phyloP scores from a whole-genome alignment of 306 rosid species.

The Inga oerstediana region DNA sequence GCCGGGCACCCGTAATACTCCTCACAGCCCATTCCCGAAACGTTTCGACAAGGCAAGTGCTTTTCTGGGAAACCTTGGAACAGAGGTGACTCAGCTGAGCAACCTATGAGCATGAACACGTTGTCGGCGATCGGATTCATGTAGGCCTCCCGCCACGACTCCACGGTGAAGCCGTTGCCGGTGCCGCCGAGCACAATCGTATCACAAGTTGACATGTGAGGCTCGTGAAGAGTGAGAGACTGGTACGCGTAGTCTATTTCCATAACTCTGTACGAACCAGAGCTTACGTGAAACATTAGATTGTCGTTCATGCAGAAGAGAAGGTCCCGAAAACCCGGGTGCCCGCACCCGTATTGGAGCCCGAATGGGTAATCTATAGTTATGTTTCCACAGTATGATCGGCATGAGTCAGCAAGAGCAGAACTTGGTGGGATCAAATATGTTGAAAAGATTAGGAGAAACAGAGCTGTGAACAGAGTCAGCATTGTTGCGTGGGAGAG shows the following conservation, averaged over 20 bases:
- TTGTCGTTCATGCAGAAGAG: conserved; percentile 85
- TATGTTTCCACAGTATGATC: conserved; percentile 90
- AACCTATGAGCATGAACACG: conserved; percentile 88
- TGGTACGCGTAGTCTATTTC: conserved; percentile 93
- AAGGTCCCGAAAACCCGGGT: conserved; percentile 92
- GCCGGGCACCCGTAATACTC: conserved; percentile 86
- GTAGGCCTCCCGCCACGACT: conserved; percentile 81
- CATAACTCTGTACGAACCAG: conserved; percentile 87
- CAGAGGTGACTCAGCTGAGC: conserved; percentile 82
- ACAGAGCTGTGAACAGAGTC: conserved; percentile 38
- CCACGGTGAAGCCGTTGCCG: conserved; percentile 81
- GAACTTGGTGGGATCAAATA: conserved; percentile 22
- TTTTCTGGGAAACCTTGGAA: conserved; percentile 92
- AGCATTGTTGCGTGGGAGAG: conserved; percentile 49
- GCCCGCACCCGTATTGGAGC: conserved; percentile 83
- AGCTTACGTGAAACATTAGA: conserved; percentile 83
- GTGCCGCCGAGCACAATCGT: conserved; percentile 61
- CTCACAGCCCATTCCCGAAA: conserved; percentile 94
- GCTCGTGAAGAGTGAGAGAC: conserved; percentile 84
- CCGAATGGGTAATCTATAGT: conserved; percentile 92
- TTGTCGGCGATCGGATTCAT: conserved; percentile 78
- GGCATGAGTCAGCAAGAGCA: conserved; percentile 48
- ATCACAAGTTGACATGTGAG: conserved; percentile 90
- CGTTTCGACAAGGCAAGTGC: conserved; percentile 87
- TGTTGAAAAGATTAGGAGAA: conserved; percentile 37